Evolutionary conservation across 2,329 filamentous ascomycete genomes (phyloP), one percentile per base, ranked within the genome.

Genomic region (Chaetomium sp.): DNA sequence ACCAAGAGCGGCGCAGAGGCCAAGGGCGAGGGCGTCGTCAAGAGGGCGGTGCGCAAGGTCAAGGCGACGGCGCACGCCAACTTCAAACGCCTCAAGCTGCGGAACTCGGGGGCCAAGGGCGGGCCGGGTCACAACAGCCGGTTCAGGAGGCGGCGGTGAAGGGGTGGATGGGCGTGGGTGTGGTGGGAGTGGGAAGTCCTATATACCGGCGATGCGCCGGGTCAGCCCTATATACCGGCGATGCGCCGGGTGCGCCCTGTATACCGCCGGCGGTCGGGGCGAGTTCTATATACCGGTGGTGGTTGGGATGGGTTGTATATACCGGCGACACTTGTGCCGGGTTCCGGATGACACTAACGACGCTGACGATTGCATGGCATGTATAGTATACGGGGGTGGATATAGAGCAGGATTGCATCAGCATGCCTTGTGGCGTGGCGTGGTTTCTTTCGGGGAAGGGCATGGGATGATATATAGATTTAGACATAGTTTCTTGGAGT

Each of bases 31-130:
- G 80, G 80, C 19, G 74, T 75, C 42, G 78, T 86, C 53, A 83
- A 82, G 73, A 84, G 82, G 73, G 78, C 78, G 6, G 79, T 78
- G 27, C 82, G 82, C 70, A 90, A 89, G 77, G 85, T 90, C 57
- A 87, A 85, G 71, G 85, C 85, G 67, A 75, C 86, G 69, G 87
- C 87, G 16, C 84, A 89, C 70, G 82, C 86, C 67, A 90, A 90
- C 77, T 90, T 89, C 75, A 86, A 86, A 74, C 78, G 85, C 62
- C 74, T 90, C 65, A 90, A 90, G 78, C 76, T 90, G 72, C 81
- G 79, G 70, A 88, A 88, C 70, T 77, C 80, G 3, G 87, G 86
- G 3, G 77, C 84, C n/a, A 89, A 88, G 74, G 87, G 86, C 1
- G 85, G 85, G 4, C 79, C 84, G 23, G 83, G 80, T 1, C 79